Base-by-base conservation (phyloP, 2,329 filamentous ascomycete genomes). In the Phymatotrichopsis omnivora region DNA sequence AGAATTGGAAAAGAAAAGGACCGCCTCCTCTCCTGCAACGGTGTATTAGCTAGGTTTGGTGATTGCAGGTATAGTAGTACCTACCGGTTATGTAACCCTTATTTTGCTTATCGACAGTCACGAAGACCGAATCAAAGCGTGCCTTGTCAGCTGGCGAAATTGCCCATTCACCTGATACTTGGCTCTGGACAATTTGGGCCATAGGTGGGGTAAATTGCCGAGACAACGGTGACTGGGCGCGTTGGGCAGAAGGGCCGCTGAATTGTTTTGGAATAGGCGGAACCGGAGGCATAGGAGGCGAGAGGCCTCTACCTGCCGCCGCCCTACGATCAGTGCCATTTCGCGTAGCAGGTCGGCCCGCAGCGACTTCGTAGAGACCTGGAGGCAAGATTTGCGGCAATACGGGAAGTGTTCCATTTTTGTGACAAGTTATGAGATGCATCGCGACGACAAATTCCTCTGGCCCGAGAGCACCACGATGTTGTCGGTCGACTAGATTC, bases 401-500 rank as follows among this genome's bases (percentile, higher is more conserved):
- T 16, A 75, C 78, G 53, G 85, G 79, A 63, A 98, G 73, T 23
- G 78, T 72, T 17, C 86, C 83, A 10, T 79, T 82, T 69, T 93
- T 94, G 67, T 85, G 85, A 10, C 86, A 94, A 11, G 85, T 89
- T 52, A 98, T 72, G 50, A 98, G 70, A 64, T 98, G 91, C 91
- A 98, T 98, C 34, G 91, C 91, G 60, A 98, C 93, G 61, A 94
- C 83, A 62, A 98, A 98, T 59, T 96, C 91, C 11, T 86, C 89
- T 57, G 80, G 73, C 47, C 87, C 82, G 27, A 98, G 72, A 24
- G 82, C 78, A 39, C 91, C 91, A 42, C 87, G 78, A 65, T 94
- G 86, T 64, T 95, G 87, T 0, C 85, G 91, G 62, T 98, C 91
- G 17, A 87, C 82, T 51, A 98, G 73, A 58, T 83, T 86, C 91